A percentile compares a stretch with the other conserved stretches of the same genome.
These are phyloP conservation scores for Phialophora tarda DNA, from an alignment of 2,329 filamentous ascomycete species.

Conservation along the genomic window DNA sequence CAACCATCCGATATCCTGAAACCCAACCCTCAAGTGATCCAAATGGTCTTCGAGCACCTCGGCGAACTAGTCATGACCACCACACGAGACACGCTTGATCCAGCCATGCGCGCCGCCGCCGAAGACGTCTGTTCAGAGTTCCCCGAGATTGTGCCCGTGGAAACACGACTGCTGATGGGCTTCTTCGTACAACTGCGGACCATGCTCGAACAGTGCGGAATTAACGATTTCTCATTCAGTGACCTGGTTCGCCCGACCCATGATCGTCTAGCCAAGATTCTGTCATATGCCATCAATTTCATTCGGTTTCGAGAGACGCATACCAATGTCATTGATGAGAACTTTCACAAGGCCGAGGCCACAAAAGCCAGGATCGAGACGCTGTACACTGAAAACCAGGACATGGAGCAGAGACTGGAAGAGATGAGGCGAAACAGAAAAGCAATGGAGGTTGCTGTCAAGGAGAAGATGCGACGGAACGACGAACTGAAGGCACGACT, in stretches of 20 bases:
- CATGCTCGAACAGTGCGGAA: conserved; percentile 82
- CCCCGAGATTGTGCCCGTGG: conserved; percentile 79
- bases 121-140: conserved; percentile 83
- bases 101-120: conserved; percentile 89
- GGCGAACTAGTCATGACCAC: conserved; percentile 92
- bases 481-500: conserved; percentile 84
- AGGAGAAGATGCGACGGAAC: conserved; percentile 83
- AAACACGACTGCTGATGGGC: conserved; percentile 92
- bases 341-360: conserved; percentile 87
- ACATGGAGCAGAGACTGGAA: conserved; percentile 77
- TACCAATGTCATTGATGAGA: conserved; percentile 84
- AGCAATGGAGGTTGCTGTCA: conserved; percentile 79
- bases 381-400: conserved; percentile 83
- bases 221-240: conserved; percentile 90
- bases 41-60: conserved; percentile 98
- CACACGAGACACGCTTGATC: conserved; percentile 89
- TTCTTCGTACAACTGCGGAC: conserved; percentile 86
- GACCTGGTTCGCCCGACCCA: conserved; percentile 92
- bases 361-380: conserved; percentile 87
- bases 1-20: conserved; percentile 86
- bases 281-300: conserved; percentile 98
- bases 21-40: conserved; percentile 90
- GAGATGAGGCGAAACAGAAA: conserved; percentile 81
- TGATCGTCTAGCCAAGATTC: conserved; percentile 88
- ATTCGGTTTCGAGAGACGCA: conserved; percentile 95